Percentiles rank a stretch among this genome's conserved stretches.
Evolutionary conservation across 2,329 filamentous ascomycete species (phyloP).

Genomic region (Aspergillus sp.): DNA sequence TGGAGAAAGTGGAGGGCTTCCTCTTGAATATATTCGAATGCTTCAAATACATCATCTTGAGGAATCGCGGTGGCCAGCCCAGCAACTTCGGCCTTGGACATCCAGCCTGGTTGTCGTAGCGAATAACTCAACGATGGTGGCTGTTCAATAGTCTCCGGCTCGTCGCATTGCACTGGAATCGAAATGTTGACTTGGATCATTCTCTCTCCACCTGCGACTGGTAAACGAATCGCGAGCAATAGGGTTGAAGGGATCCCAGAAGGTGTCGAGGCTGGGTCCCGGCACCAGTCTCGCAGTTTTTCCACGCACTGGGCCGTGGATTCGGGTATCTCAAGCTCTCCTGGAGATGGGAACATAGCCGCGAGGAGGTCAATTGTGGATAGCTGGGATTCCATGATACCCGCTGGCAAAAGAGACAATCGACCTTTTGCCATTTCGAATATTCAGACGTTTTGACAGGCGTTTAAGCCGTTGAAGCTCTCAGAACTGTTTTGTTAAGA

Average conservation of each 20-base stretch:
- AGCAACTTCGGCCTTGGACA: slow-evolving; percentile 43
- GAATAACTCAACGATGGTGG: slow-evolving; percentile 21
- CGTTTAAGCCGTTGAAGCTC: no score
- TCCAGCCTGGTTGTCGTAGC: slow-evolving; percentile 45
- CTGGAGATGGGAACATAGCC: slow-evolving; percentile 42
- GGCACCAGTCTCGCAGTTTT: slow-evolving; percentile 21
- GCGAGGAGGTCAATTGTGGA: slow-evolving; percentile 45
- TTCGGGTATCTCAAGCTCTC: slow-evolving; percentile 36
- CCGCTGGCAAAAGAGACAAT: slow-evolving; percentile 28
- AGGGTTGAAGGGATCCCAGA: slow-evolving; percentile 14
- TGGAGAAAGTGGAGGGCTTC: slow-evolving; percentile 25
- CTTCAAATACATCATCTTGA: slow-evolving; percentile 37
- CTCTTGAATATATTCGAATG: slow-evolving; percentile 40
- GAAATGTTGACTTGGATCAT: slow-evolving; percentile 22
- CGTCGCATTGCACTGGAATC: slow-evolving; percentile 16
- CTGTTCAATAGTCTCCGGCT: slow-evolving; percentile 10
- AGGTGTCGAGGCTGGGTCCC: slow-evolving; percentile 7
- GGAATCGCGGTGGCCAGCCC: slow-evolving; percentile 36
- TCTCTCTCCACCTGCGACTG: slow-evolving; percentile 16
- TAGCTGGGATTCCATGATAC: slow-evolving; percentile 42
- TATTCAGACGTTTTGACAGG: not conserved
- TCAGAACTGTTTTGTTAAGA: no score
- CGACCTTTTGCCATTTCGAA: slow-evolving; percentile 10
- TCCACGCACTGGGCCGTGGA: slow-evolving; percentile 23
- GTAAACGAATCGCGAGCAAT: slow-evolving; percentile 17